Evolutionary conservation across 331 rosid genomes (phyloP).

Genomic region (Telfairia occidentalis): DNA sequence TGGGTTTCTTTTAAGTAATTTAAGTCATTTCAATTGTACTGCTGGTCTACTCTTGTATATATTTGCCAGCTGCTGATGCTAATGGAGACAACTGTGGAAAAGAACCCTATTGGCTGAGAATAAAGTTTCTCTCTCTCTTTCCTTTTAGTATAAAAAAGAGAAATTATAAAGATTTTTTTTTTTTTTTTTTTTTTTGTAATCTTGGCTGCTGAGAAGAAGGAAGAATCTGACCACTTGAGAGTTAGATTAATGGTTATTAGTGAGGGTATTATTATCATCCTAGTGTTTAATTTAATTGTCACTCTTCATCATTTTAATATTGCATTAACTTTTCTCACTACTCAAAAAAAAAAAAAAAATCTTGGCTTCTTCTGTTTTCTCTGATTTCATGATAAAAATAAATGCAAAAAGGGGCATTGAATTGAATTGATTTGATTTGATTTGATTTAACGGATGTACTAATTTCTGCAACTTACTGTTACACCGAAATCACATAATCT

Average conservation of each 20-base stretch:
- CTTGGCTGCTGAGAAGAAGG: slow-evolving; percentile 12
- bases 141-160: not conserved
- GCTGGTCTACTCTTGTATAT: not conserved
- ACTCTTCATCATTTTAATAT: not conserved
- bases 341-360: too few relatives aligned
- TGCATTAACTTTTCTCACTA: not conserved
- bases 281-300: not conserved
- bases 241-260: not conserved
- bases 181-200: not conserved
- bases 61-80: slow-evolving; percentile 22
- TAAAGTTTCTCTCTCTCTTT: slow-evolving; percentile 6
- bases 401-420: not conserved
- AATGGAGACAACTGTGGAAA: slow-evolving; percentile 26
- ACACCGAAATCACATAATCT: not conserved
- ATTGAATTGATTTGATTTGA: not conserved
- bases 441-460: not conserved
- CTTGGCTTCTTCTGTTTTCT: not conserved
- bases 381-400: not conserved
- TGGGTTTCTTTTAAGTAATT: not conserved
- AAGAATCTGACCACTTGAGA: not conserved
- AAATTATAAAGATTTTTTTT: not conserved
- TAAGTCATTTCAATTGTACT: slow-evolving; percentile 4
- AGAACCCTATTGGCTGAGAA: slow-evolving; percentile 14
- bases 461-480: not conserved
- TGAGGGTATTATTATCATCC: not conserved